A percentile compares a stretch with the other conserved stretches of the same genome.
These are phyloP conservation scores for Emmonsia crescens DNA, from an alignment of 2,329 filamentous ascomycete genomes.

Conservation along the genomic window DNA sequence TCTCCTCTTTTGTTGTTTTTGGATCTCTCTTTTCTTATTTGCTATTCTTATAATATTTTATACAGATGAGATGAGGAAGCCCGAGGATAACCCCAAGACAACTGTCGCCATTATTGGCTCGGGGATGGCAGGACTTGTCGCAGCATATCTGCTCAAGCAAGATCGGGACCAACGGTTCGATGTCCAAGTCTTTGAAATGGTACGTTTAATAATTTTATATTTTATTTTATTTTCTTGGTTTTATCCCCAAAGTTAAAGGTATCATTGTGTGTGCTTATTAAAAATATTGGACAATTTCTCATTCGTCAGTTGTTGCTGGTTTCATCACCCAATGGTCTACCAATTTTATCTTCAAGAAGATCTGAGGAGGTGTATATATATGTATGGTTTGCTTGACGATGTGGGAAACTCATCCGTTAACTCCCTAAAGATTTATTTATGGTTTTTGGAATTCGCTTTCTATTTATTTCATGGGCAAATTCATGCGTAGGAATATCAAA, in stretches of 20 bases:
- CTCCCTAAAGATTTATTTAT: neutral
- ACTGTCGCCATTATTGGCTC: slow-evolving; percentile 39
- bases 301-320: neutral
- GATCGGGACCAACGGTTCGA: slow-evolving; percentile 32
- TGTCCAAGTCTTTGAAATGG: slow-evolving; percentile 38
- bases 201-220: slow-evolving; percentile 16
- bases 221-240: neutral
- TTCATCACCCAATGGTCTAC: neutral
- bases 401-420: too few species aligned
- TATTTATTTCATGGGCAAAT: neutral
- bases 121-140: slow-evolving; percentile 40
- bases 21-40: neutral
- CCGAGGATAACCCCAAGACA: slow-evolving; percentile 8
- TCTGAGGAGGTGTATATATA: too few species aligned
- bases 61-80: neutral
- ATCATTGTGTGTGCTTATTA: neutral
- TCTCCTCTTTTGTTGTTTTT: neutral
- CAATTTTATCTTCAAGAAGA: neutral
- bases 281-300: neutral
- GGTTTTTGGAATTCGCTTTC: neutral
- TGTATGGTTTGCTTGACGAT: neutral
- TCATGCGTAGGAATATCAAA: neutral
- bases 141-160: slow-evolving; percentile 34
- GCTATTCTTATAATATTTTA: neutral
- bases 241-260: neutral